These are phyloP conservation scores for Pseudogymnoascus sp. DNA, from an alignment of 2,329 filamentous ascomycete genomes.

Conservation along the genomic window DNA sequence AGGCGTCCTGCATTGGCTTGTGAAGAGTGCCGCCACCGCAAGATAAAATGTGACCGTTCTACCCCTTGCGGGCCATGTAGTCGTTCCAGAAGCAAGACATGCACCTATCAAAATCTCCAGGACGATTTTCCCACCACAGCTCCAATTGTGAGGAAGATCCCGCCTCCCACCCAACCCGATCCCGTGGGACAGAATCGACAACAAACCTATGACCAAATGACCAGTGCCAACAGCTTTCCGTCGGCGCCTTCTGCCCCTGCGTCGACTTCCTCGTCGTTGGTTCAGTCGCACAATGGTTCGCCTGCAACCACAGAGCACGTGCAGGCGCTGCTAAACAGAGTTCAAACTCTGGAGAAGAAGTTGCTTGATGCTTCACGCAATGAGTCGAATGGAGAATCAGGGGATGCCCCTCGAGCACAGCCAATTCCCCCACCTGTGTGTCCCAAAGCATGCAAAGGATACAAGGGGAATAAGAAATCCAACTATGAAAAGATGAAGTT, in stretches of 20 bases:
- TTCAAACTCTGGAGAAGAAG: conserved; percentile 10
- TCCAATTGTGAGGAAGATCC: not conserved
- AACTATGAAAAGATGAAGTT: conserved; percentile 19
- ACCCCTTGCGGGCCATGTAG: conserved; percentile 35
- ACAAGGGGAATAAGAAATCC: conserved; percentile 6
- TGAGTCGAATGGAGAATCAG: not conserved
- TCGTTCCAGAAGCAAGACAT: conserved; percentile 26
- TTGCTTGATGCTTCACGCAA: not conserved
- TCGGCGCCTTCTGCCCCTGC: not conserved
- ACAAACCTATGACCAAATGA: not conserved
- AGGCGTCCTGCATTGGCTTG: conserved; percentile 32
- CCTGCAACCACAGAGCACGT: conserved; percentile 2
- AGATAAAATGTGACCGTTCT: conserved; percentile 39
- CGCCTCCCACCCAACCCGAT: not conserved
- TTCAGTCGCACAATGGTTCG: not conserved
- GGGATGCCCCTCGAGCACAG: not conserved
- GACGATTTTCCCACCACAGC: conserved; percentile 9
- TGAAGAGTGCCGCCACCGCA: conserved; percentile 36
- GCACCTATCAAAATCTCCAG: conserved; percentile 25
- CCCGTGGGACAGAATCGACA: not conserved
- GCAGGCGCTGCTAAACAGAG: not conserved
- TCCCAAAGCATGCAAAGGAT: not conserved
- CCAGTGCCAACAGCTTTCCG: not conserved
- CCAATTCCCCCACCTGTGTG: not conserved
- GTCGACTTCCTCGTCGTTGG: not conserved